A percentile compares a stretch with the other conserved stretches of the same genome.
Evolutionary conservation across 352 stramenopile genomes (phyloP).

Genomic region (Phytophthora tentaculata): DNA sequence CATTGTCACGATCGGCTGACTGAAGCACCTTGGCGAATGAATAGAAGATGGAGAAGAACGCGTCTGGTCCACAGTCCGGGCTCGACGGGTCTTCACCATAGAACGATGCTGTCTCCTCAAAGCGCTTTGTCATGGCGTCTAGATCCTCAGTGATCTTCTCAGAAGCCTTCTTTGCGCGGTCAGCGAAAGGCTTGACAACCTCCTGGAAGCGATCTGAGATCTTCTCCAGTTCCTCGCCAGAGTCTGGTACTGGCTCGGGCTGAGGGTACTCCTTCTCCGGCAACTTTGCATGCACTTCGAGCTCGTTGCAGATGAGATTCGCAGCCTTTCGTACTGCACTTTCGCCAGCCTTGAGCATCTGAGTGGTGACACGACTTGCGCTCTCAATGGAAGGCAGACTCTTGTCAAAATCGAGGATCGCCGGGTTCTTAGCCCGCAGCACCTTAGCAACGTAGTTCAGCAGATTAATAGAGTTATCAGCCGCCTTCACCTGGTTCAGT

Average conservation of each 20-base stretch:
- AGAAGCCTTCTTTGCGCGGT: slow-evolving; percentile 67
- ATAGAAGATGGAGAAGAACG: slow-evolving; percentile 89
- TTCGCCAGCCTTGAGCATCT: slow-evolving; percentile 82
- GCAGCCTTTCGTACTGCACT: slow-evolving; percentile 76
- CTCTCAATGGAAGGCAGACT: slow-evolving; percentile 74
- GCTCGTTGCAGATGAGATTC: slow-evolving; percentile 70
- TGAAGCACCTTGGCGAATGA: slow-evolving; percentile 86
- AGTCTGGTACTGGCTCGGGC: slow-evolving; percentile 24
- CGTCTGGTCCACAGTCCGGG: slow-evolving; percentile 71
- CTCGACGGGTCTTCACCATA: slow-evolving; percentile 80
- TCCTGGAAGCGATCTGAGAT: slow-evolving; percentile 81
- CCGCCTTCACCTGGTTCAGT: slow-evolving; percentile 87
- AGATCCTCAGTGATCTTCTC: slow-evolving; percentile 62
- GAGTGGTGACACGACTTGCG: slow-evolving; percentile 76
- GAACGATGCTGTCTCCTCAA: slow-evolving; percentile 71
- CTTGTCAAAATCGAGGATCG: slow-evolving; percentile 79
- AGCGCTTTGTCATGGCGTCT: slow-evolving; percentile 66
- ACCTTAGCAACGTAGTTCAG: slow-evolving; percentile 83
- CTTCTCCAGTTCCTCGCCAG: slow-evolving; percentile 35
- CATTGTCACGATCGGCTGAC: slow-evolving; percentile 82
- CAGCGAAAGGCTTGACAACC: slow-evolving; percentile 75
- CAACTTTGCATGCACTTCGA: slow-evolving; percentile 75
- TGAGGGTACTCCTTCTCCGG: slow-evolving; percentile 43
- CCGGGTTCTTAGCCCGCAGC: slow-evolving; percentile 67
- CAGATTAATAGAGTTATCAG: slow-evolving; percentile 84